phyloP scores from a whole-genome alignment of 805 yeast species.

The Cyberlindnera misumaiensis region DNA sequence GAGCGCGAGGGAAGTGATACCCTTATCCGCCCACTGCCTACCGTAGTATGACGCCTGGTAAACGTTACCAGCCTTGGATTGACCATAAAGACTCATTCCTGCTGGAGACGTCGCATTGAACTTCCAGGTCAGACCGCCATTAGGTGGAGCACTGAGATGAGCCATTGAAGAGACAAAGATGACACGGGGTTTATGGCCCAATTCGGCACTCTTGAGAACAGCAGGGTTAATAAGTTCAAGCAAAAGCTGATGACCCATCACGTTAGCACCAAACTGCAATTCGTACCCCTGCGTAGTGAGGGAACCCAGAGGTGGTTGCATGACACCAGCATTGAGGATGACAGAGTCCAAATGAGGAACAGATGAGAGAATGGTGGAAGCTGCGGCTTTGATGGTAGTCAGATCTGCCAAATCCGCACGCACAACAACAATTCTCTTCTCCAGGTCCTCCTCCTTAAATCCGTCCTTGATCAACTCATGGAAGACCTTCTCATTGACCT shows the following conservation, averaged over 20 bases:
- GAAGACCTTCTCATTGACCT: conserved; percentile 23
- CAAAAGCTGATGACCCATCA: conserved; percentile 39
- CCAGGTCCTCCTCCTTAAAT: conserved; percentile 7
- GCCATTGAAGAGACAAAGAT: conserved; percentile 40
- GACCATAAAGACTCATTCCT: conserved; percentile 24
- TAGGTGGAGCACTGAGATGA: conserved; percentile 25
- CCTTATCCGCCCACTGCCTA: conserved; percentile 19
- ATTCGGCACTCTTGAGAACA: conserved; percentile 27
- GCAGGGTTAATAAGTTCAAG: conserved; percentile 33
- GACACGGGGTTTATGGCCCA: conserved; percentile 29
- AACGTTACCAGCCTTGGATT: conserved; percentile 36
- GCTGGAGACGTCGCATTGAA: conserved; percentile 14
- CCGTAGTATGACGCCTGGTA: conserved; percentile 33
- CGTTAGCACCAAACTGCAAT: conserved; percentile 39
- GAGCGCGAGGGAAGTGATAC: conserved; percentile 28
- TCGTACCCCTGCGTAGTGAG: conserved; percentile 40
- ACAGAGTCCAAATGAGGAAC: conserved; percentile 29
- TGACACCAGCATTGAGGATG: conserved; percentile 40
- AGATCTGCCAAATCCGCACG: conserved; percentile 35
- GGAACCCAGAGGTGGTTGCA: conserved; percentile 31
- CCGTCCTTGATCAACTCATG: conserved; percentile 14
- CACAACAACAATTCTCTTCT: conserved; percentile 19
- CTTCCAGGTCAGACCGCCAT: conserved; percentile 31
- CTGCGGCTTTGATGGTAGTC: conserved; percentile 32
- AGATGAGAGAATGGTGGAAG: conserved; percentile 19